phyloP scores from a whole-genome alignment of 805 yeast genomes.

The Yarrowia alimentaria region DNA sequence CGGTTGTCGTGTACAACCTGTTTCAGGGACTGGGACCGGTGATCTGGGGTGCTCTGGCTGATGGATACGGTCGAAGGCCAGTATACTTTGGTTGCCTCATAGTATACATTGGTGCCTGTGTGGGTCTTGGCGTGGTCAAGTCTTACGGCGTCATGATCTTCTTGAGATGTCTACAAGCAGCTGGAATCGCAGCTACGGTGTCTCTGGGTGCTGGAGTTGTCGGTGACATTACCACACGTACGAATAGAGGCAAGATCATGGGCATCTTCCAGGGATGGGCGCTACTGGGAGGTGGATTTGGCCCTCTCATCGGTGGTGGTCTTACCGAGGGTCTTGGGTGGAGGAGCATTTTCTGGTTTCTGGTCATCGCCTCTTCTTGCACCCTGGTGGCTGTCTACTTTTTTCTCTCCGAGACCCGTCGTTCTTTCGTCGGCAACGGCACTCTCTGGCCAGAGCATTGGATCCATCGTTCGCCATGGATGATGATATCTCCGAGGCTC shows the following conservation, averaged over 20 bases:
- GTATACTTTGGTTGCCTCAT: slow-evolving; percentile 56
- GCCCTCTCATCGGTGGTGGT: slow-evolving; percentile 65
- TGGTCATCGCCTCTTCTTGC: slow-evolving; percentile 62
- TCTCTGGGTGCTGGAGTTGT: slow-evolving; percentile 67
- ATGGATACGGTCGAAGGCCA: slow-evolving; percentile 69
- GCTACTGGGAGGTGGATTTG: slow-evolving; percentile 71
- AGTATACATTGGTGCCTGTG: slow-evolving; percentile 57
- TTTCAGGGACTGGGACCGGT: slow-evolving; percentile 78
- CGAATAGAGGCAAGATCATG: slow-evolving; percentile 68
- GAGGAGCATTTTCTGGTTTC: slow-evolving; percentile 66
- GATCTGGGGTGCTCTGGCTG: slow-evolving; percentile 70
- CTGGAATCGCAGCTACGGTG: slow-evolving; percentile 71
- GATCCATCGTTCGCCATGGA: slow-evolving; percentile 12
- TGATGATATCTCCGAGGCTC: neutral
- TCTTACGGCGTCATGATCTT: slow-evolving; percentile 60
- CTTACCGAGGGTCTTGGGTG: slow-evolving; percentile 54
- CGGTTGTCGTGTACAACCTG: slow-evolving; percentile 72
- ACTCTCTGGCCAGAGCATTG: slow-evolving; percentile 50
- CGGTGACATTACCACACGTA: slow-evolving; percentile 67
- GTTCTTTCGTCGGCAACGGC: slow-evolving; percentile 74
- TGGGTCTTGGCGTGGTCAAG: slow-evolving; percentile 61
- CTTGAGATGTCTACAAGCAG: slow-evolving; percentile 69
- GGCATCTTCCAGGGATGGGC: slow-evolving; percentile 66
- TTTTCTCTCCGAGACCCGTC: slow-evolving; percentile 70
- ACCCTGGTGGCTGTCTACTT: slow-evolving; percentile 39